These are phyloP conservation scores for Ogataea glucozyma DNA, from an alignment of 805 yeast genomes.

Conservation along the genomic window DNA sequence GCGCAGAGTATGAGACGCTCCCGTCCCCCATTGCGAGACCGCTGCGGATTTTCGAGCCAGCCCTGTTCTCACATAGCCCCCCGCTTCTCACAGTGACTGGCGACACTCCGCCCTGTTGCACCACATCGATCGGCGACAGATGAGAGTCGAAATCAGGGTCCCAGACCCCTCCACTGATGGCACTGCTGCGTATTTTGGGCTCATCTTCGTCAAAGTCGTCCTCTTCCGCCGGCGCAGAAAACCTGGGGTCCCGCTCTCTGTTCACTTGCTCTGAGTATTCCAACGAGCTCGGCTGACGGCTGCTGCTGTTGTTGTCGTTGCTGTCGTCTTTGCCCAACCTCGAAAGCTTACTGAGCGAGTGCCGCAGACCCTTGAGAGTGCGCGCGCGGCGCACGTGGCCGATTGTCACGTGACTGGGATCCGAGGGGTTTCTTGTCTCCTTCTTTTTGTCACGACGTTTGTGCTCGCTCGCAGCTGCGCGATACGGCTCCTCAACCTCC, in stretches of 20 bases:
- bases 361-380: conserved; percentile 5
- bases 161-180: too few species aligned
- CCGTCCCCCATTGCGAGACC: conserved; percentile 3
- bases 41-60: not conserved
- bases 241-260: too few species aligned
- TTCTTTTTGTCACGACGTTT: too few species aligned
- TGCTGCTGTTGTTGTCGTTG: not conserved
- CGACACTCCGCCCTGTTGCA: conserved; percentile 17
- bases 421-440: too few species aligned
- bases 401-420: not conserved
- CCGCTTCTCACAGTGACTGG: conserved; percentile 11
- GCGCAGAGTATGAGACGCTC: conserved; percentile 5
- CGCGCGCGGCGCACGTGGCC: not conserved
- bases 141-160: conserved; percentile 16
- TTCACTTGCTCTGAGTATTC: too few species aligned
- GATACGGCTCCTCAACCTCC: not conserved
- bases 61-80: not conserved
- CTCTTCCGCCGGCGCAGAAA: not conserved
- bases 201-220: not conserved
- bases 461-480: not conserved
- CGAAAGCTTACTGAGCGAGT: conserved; percentile 10
- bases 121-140: conserved; percentile 24
- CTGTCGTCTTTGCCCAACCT: conserved; percentile 1
- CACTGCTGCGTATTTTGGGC: too few species aligned
- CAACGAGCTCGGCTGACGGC: too few species aligned